phyloP scores from a whole-genome alignment of 164 flowering plant genomes.

The Annona cherimola region DNA sequence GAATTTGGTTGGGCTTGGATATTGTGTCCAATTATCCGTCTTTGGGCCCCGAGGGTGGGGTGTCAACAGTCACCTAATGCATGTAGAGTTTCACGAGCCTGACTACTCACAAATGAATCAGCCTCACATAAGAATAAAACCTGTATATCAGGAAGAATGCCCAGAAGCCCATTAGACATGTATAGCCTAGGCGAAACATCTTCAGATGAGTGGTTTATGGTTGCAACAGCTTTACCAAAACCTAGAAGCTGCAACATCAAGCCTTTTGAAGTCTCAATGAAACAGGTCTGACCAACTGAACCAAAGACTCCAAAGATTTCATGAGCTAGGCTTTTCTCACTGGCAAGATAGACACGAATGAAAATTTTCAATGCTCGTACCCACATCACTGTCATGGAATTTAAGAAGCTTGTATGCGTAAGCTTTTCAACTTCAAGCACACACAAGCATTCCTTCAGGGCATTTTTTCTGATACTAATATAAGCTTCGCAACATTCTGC shows the following conservation, averaged over 20 bases:
- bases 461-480: conserved; percentile 56
- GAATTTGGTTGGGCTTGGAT: no score
- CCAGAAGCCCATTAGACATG: conserved; percentile 7
- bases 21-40: no score
- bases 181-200: not conserved
- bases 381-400: conserved; percentile 4
- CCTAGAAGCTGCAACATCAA: conserved; percentile 5
- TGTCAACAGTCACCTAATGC: conserved; percentile 9
- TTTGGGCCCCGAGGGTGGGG: no score
- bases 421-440: conserved; percentile 66
- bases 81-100: not conserved
- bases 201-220: conserved; percentile 2
- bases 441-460: conserved; percentile 57
- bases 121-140: not conserved
- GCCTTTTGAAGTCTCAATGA: conserved; percentile 8
- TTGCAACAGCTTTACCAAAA: conserved; percentile 9
- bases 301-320: conserved; percentile 5
- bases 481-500: conserved; percentile 86
- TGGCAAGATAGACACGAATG: conserved; percentile 1
- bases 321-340: conserved; percentile 3
- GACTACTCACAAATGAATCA: not conserved
- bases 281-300: not conserved
- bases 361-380: not conserved
- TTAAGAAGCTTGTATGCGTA: not conserved
- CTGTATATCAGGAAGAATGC: conserved; percentile 4